These are phyloP conservation scores for Melaleuca quinquenervia DNA, from an alignment of 345 rosid species.

Conservation along the genomic window DNA sequence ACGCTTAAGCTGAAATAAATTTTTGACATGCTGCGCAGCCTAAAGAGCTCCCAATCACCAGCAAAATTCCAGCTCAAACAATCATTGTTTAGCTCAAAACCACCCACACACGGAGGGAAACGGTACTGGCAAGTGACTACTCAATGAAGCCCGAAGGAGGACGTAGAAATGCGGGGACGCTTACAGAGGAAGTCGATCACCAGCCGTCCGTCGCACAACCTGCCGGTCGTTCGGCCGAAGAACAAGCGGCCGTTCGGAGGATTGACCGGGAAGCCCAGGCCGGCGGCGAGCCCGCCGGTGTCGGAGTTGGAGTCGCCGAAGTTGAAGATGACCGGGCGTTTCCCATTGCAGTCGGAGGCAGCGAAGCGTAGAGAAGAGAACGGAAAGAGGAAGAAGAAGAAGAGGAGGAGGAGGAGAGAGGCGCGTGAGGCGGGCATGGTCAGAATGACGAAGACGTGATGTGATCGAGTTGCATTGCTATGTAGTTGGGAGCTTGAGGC, in stretches of 20 bases:
- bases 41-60: background rate
- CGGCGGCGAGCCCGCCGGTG: conserved; percentile 84
- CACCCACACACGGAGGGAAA: background rate
- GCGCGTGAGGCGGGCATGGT: background rate
- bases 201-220: conserved; percentile 82
- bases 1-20: background rate
- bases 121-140: background rate
- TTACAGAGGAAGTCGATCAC: conserved; percentile 74
- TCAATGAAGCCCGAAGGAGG: background rate
- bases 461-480: background rate
- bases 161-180: background rate
- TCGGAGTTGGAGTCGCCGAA: conserved; percentile 92
- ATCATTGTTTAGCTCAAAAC: background rate
- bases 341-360: conserved; percentile 21
- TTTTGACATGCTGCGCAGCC: background rate
- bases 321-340: conserved; percentile 61
- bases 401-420: background rate
- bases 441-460: accelerated
- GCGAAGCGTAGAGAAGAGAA: background rate
- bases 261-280: conserved; percentile 61
- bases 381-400: background rate
- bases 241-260: conserved; percentile 63
- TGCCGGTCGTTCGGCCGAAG: conserved; percentile 60
- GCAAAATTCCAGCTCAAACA: background rate
- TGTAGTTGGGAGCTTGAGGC: background rate